These are phyloP conservation scores for Trichosporon asahii DNA, from an alignment of 1,284 basidiomycete genomes.

Conservation along the genomic window DNA sequence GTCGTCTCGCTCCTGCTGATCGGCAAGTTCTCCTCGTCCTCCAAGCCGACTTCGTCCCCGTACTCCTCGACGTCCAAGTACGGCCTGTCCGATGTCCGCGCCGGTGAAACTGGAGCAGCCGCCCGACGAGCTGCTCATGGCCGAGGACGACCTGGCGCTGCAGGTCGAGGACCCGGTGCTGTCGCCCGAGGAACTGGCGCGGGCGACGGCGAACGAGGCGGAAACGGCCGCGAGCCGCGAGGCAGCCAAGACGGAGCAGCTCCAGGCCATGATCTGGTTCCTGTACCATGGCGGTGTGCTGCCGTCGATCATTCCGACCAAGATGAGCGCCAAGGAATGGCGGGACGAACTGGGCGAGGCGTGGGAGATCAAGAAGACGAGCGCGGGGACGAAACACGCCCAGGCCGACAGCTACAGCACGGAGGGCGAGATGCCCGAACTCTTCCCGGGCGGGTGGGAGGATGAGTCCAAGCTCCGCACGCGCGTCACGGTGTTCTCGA, in stretches of 20 bases:
- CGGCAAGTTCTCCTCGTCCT: not conserved
- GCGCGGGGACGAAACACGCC: not conserved
- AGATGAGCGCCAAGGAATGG: constrained; percentile 34
- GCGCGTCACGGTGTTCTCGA: constrained; percentile 41
- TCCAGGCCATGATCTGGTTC: constrained; percentile 43
- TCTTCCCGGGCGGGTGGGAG: constrained; percentile 41
- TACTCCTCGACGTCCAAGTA: not conserved
- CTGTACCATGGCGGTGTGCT: constrained; percentile 43
- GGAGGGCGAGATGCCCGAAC: not conserved
- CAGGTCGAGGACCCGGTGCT: constrained; percentile 13
- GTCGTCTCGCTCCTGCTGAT: not conserved
- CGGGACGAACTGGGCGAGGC: constrained; percentile 16
- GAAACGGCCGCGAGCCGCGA: constrained; percentile 24
- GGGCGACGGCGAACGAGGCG: constrained; percentile 33
- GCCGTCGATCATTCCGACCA: constrained; percentile 27
- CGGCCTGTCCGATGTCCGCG: not conserved
- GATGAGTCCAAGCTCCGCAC: constrained; percentile 36
- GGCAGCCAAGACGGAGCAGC: constrained; percentile 19
- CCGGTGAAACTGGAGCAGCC: not conserved
- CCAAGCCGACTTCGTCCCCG: not conserved
- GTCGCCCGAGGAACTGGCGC: constrained; percentile 37
- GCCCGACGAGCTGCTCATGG: constrained; percentile 40
- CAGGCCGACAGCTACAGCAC: not conserved
- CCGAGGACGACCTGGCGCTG: constrained; percentile 41
- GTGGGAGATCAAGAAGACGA: constrained; percentile 15